Evolutionary conservation across 257 asterid genomes (phyloP), one percentile per base, ranked within the genome.

Genomic region (Voacanga thouarsii): DNA sequence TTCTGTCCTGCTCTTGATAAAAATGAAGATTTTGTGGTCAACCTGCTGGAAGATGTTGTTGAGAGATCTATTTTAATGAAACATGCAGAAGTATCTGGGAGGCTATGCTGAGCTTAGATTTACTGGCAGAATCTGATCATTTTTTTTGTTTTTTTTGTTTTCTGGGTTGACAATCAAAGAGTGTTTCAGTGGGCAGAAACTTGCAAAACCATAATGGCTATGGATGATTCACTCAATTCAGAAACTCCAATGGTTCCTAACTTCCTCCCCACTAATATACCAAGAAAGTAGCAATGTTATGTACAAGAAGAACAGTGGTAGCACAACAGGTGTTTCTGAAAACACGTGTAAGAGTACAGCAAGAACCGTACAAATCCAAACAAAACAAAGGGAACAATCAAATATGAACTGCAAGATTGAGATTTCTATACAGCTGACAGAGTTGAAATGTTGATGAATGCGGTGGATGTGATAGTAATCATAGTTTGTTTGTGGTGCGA

Each of bases 61-160:
- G 44, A 37, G 51, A 28, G 61, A 33, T 28, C n/a, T 5, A 33
- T 61, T 47, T 45, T 56, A 18, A 61, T 78, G 47, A 12, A 15
- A 63, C 69, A 53, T 30, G 60, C 80, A 78, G n/a, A 71, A 30
- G 76, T 24, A 75, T 63, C 79, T 63, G 59, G 78, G 5, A 57
- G 59, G 51, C 12, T 16, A 26, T 75, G 41, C 77, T 55, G 51
- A 55, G 26, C 51, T 14, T 15, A 60, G 47, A 26, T 44, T 63
- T 44, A 28, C 39, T 45, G 30, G 44, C 50, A 73, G 77, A 30
- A 4, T 53, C 37, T 26, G 23, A 47, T 24, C 15, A 61, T 23
- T 23, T 28, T 74, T 44, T 3, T n/a, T 59, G 2, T 2, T 56
- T 0, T 21, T 2, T 56, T 0, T 21, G 0, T n/a, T 75, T 1